A percentile compares a stretch with the other conserved stretches of the same genome.
Evolutionary conservation across 306 rosid species (phyloP).

Genomic region (Carpinus viminea): DNA sequence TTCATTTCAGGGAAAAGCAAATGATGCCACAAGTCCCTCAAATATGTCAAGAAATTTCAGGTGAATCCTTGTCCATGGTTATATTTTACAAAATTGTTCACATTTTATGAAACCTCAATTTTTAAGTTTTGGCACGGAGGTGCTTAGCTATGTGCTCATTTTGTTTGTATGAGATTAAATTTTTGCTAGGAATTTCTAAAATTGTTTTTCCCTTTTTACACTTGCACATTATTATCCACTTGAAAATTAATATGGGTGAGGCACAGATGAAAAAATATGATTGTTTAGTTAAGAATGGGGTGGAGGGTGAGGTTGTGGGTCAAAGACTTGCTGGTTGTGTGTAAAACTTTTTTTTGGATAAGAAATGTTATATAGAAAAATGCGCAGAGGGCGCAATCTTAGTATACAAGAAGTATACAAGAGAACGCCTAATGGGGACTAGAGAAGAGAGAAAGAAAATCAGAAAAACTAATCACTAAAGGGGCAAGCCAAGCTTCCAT

Average conservation of each 20-base stretch:
- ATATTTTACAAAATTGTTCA: constrained; percentile 13
- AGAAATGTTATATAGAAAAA: too few species aligned
- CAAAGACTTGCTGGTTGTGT: neutral
- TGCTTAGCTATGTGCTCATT: neutral
- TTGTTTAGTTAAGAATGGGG: neutral
- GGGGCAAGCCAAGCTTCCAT: too few species aligned
- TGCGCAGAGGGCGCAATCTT: too few species aligned
- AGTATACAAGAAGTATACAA: too few species aligned
- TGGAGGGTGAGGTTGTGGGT: neutral
- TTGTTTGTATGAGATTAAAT: neutral
- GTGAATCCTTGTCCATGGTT: constrained; percentile 41
- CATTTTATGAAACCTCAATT: constrained; percentile 5
- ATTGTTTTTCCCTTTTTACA: neutral
- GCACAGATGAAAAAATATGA: neutral
- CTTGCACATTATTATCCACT: neutral
- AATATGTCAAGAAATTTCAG: constrained; percentile 91
- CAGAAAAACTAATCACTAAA: too few species aligned
- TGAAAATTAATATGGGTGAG: neutral
- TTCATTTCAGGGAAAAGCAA: constrained; percentile 62
- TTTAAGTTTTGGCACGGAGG: neutral
- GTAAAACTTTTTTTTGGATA: too few species aligned
- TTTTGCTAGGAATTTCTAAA: neutral
- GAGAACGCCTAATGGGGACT: too few species aligned
- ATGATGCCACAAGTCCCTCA: constrained; percentile 72
- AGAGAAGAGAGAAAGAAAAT: too few species aligned